Base-by-base conservation (phyloP, 2,329 filamentous ascomycete species). In the Cryoendolithus antarcticus region DNA sequence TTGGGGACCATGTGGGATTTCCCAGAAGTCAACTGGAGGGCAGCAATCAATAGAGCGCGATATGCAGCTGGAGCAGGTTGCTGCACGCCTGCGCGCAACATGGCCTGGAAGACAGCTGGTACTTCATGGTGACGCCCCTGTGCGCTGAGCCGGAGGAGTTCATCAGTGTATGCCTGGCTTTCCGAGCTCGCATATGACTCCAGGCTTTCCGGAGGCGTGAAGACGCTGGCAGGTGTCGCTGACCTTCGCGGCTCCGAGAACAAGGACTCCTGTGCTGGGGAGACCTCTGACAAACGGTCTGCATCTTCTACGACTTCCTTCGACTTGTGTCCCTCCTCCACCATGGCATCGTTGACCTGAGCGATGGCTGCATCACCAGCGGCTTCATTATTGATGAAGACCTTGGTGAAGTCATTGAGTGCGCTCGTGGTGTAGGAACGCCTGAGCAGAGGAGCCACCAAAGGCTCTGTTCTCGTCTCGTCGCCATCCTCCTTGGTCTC, bases 1-100 rank as follows among this genome's bases (percentile, higher is more conserved):
- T 93, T 93, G 45, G 86, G 81, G 9, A 93, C 84, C 38, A 91
- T 77, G 63, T 93, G 82, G 39, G 82, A 81, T 61, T 80, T 82
- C 59, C 84, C 80, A 15, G 71, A 70, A 6, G 88, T 84, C 11
- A 95, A 73, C 50, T 85, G 74, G 45, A 95, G 85, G 9, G 86
- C 86, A 4, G 91, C 85, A 52, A 80, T 72, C 32, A 98, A 68
- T 33, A 98, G 71, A 36, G 86, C 83, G 58, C 95, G 95, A 70
- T 98, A 98, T n/a, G 89, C 82, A 34, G 77, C 71, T 35, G 85
- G 77, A 5, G 82, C 83, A 29, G 91, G 91, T 54, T 78, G 77
- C 54, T 77, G 77, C 44, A 93, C 73, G 34, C 85, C 83, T 47
- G 83, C 81, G 34, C 79, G 77, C 46, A 96, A 72, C 77, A 96